Evolutionary conservation across 257 asterid genomes (phyloP).

Genomic region (Ballota nigra): DNA sequence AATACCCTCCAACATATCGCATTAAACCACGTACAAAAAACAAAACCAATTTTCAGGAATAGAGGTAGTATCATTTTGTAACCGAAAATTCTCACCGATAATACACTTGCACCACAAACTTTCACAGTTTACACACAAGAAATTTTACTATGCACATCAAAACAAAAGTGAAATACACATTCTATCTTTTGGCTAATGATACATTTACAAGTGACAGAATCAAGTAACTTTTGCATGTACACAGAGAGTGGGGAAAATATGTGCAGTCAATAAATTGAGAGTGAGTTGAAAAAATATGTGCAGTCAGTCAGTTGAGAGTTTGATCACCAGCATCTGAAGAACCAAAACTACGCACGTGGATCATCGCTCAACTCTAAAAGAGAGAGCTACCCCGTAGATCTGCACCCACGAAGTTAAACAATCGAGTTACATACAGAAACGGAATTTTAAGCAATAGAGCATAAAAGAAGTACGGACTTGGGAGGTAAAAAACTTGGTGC

Average conservation of each 20-base stretch:
- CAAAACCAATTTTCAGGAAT: too few relatives aligned
- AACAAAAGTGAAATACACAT: constrained; percentile 12
- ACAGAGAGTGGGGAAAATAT: background rate
- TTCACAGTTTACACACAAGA: too few relatives aligned
- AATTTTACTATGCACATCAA: background rate
- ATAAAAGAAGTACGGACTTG: constrained; percentile 17
- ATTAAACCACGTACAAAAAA: too few relatives aligned
- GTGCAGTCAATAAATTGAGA: constrained; percentile 20
- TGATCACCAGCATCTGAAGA: constrained; percentile 15
- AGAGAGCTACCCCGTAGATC: constrained; percentile 19
- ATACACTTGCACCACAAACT: background rate
- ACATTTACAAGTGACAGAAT: constrained; percentile 16
- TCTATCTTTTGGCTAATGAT: constrained; percentile 10
- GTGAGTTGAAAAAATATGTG: constrained; percentile 8
- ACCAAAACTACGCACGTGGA: background rate
- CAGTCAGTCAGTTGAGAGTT: constrained; percentile 15
- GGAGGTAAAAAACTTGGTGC: constrained; percentile 33
- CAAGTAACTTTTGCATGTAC: constrained; percentile 12
- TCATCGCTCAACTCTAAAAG: background rate
- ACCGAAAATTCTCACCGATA: background rate
- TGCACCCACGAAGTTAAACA: constrained; percentile 22
- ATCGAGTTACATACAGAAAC: background rate
- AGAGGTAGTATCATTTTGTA: background rate
- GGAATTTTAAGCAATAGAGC: background rate
- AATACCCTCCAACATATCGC: too few relatives aligned